phyloP scores from a whole-genome alignment of 768 basidiomycete genomes.

The Trametes elegans region DNA sequence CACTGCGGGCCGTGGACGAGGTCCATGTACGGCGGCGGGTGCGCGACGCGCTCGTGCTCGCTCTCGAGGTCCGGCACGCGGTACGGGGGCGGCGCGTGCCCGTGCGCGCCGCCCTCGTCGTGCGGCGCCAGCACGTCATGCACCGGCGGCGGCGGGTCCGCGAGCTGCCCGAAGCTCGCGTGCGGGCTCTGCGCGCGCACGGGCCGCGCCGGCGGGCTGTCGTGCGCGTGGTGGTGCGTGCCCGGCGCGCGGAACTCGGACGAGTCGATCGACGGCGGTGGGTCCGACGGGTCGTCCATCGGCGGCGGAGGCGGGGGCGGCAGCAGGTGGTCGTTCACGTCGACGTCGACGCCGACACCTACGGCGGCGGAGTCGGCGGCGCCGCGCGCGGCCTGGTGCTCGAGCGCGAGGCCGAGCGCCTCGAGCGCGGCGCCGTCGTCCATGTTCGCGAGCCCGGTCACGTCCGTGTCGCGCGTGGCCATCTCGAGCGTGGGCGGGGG shows the following conservation, averaged over 20 bases:
- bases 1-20: conserved; percentile 21
- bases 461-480: conserved; percentile 66
- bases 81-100: conserved; percentile 79
- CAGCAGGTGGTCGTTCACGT: conserved; percentile 38
- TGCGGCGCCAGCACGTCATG: conserved; percentile 2
- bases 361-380: too few relatives aligned
- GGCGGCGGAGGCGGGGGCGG: conserved; percentile 75
- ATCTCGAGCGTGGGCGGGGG: conserved; percentile 79
- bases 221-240: conserved; percentile 1
- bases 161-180: conserved; percentile 12
- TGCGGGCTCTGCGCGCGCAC: conserved; percentile 22
- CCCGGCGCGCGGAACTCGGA: conserved; percentile 50
- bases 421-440: conserved; percentile 54
- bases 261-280: conserved; percentile 86
- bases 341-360: neutral
- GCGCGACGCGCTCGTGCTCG: conserved; percentile 31
- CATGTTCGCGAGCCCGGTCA: conserved; percentile 58
- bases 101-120: conserved; percentile 33
- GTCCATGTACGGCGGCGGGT: conserved; percentile 39
- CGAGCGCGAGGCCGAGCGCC: conserved; percentile 56
- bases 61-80: conserved; percentile 47
- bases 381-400: conserved; percentile 35
- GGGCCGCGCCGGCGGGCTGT: conserved; percentile 17
- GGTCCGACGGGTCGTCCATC: conserved; percentile 85
- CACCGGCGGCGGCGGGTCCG: conserved; percentile 13